These are phyloP conservation scores for Ploettnerulaceae sp. DNA, from an alignment of 2,329 filamentous ascomycete species.

Conservation along the genomic window DNA sequence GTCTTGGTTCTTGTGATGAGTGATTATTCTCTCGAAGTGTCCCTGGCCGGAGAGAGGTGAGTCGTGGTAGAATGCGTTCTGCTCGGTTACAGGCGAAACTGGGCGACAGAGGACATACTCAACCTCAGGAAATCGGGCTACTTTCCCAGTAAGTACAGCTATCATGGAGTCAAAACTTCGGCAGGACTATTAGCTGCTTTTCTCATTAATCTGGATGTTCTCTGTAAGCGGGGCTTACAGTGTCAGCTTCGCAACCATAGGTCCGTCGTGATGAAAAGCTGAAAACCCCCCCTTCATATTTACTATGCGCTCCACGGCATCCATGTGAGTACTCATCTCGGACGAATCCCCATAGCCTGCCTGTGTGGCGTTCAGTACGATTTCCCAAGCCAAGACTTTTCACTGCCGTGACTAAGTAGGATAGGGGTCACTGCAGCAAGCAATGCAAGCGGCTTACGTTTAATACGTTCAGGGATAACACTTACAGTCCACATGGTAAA, in stretches of 20 bases:
- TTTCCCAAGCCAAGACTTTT: background rate
- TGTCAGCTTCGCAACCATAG: slow-evolving; percentile 16
- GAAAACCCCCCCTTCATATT: slow-evolving; percentile 13
- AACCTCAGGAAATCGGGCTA: slow-evolving; percentile 14
- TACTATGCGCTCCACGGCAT: slow-evolving; percentile 17
- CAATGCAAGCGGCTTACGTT: background rate
- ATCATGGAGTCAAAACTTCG: slow-evolving; percentile 18
- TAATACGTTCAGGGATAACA: background rate
- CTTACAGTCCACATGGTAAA: slow-evolving; percentile 22
- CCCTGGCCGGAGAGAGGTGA: slow-evolving; percentile 11
- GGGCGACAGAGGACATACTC: slow-evolving; percentile 8
- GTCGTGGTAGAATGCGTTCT: background rate
- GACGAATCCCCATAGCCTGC: slow-evolving; percentile 14
- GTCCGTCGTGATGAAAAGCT: slow-evolving; percentile 8
- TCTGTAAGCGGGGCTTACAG: slow-evolving; percentile 6
- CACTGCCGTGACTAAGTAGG: slow-evolving; percentile 2
- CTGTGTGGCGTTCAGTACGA: slow-evolving; percentile 5
- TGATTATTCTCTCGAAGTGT: slow-evolving; percentile 1
- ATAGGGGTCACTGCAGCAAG: background rate
- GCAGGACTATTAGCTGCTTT: background rate
- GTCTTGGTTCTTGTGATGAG: slow-evolving; percentile 5
- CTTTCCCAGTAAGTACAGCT: slow-evolving; percentile 15
- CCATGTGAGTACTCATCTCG: slow-evolving; percentile 19
- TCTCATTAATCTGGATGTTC: background rate
- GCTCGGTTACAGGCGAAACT: background rate